Percentiles rank a stretch among this genome's conserved stretches.
Evolutionary conservation across 2,329 filamentous ascomycete genomes (phyloP).

Genomic region (Fusarium tjaetaba): DNA sequence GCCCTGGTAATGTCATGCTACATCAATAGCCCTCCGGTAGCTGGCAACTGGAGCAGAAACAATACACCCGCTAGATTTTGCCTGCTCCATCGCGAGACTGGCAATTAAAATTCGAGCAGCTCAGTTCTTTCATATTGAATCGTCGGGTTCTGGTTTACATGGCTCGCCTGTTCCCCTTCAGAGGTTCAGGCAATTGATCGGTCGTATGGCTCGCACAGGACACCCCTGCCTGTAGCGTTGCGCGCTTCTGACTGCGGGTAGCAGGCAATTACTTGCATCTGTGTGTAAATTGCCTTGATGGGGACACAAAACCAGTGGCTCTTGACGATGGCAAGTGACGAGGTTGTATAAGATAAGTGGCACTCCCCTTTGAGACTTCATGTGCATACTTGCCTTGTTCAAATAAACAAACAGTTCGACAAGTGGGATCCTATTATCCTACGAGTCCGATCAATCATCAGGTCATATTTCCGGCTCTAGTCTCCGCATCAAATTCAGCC

Average conservation of each 20-base stretch:
- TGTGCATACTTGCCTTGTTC: neutral
- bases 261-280: conserved; percentile 17
- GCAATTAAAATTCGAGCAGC: conserved; percentile 36
- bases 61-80: neutral
- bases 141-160: conserved; percentile 12
- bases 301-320: conserved; percentile 22
- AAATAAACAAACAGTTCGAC: neutral
- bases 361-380: conserved; percentile 22
- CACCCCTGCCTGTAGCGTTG: conserved; percentile 19
- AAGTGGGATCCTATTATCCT: neutral
- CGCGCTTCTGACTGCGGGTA: conserved; percentile 26
- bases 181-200: conserved; percentile 1
- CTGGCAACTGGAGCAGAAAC: conserved; percentile 30
- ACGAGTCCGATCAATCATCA: neutral
- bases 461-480: neutral
- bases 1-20: conserved; percentile 36
- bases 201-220: conserved; percentile 36
- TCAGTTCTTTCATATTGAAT: conserved; percentile 34
- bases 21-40: conserved; percentile 26
- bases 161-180: conserved; percentile 29
- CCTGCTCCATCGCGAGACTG: conserved; percentile 12
- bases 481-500: neutral
- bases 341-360: conserved; percentile 39
- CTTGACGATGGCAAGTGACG: conserved; percentile 6
- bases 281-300: conserved; percentile 25